Conservation (phyloP, 352 stramenopile species). For the Globisporangium yorkense region DNA sequence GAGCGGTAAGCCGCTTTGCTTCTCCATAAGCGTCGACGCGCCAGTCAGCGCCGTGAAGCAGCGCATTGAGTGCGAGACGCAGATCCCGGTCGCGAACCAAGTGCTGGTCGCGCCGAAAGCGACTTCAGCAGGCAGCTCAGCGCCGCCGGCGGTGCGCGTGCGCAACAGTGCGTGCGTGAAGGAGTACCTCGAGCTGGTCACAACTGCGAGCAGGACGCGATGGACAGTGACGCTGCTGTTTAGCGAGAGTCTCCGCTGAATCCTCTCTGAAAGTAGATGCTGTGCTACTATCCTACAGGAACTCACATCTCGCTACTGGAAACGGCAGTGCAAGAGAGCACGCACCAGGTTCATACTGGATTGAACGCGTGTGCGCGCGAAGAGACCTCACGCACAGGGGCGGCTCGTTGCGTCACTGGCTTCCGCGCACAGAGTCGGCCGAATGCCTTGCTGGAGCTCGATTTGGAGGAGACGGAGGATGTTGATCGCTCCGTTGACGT, state of each 20-base stretch:
- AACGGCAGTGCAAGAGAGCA: no score
- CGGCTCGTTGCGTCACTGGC: no score
- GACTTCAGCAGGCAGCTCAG: background rate
- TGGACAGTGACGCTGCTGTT: constrained; percentile 28
- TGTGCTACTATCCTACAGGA: background rate
- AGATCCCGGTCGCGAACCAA: constrained; percentile 11
- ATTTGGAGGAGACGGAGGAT: no score
- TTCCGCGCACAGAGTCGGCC: no score
- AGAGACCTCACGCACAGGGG: no score
- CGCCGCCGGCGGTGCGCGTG: constrained; percentile 2
- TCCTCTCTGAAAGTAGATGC: background rate
- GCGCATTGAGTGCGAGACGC: constrained; percentile 10
- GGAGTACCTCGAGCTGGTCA: constrained; percentile 10
- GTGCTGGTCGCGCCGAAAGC: constrained; percentile 9
- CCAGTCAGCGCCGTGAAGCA: constrained; percentile 8
- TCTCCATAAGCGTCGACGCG: constrained; percentile 3
- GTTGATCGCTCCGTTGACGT: no score
- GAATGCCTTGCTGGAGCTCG: no score
- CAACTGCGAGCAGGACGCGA: constrained; percentile 2
- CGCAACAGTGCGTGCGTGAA: constrained; percentile 4
- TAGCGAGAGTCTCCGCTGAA: constrained; percentile 21
- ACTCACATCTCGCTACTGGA: no score
- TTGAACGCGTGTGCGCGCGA: no score
- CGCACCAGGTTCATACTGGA: no score
- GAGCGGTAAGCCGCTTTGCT: background rate